Evolutionary conservation across 2,329 filamentous ascomycete genomes (phyloP).

Genomic region (Fusarium albidum): DNA sequence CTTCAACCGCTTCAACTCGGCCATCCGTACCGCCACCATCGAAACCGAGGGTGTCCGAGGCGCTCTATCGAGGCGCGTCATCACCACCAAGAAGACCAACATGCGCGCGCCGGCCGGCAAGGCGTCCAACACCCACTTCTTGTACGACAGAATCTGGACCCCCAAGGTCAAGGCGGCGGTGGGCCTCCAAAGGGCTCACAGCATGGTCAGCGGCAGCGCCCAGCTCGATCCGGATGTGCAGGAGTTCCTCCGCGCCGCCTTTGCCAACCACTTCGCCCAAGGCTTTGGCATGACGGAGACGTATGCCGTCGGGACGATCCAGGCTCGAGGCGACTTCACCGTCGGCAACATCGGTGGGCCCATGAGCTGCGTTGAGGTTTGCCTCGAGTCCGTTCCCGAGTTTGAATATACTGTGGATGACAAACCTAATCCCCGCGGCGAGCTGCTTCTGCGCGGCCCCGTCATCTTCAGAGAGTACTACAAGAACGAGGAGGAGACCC

Average conservation of each 20-base stretch:
- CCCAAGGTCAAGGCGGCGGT: constrained; percentile 86
- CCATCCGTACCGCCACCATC: constrained; percentile 80
- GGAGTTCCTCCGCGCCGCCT: constrained; percentile 84
- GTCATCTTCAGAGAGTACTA: constrained; percentile 86
- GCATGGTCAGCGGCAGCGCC: constrained; percentile 88
- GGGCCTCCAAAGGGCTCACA: constrained; percentile 76
- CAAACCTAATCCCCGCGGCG: constrained; percentile 88
- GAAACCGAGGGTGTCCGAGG: constrained; percentile 83
- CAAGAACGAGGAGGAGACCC: constrained; percentile 88
- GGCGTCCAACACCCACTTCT: constrained; percentile 79
- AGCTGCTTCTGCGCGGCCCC: constrained; percentile 85
- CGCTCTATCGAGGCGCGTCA: constrained; percentile 79
- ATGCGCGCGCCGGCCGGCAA: constrained; percentile 76
- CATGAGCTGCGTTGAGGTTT: constrained; percentile 73
- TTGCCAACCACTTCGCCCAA: constrained; percentile 81
- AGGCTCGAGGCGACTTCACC: constrained; percentile 74
- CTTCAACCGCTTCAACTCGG: constrained; percentile 88
- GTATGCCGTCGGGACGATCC: constrained; percentile 79
- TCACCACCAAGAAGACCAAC: constrained; percentile 80
- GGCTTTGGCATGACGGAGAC: constrained; percentile 96
- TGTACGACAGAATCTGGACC: constrained; percentile 90
- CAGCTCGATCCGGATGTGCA: constrained; percentile 90
- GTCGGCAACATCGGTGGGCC: constrained; percentile 84
- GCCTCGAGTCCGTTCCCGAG: constrained; percentile 86
- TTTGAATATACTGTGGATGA: constrained; percentile 92